A percentile compares a stretch with the other conserved stretches of the same genome.
phyloP scores from a whole-genome alignment of 2,329 filamentous ascomycete genomes.

The Xylaria sp. region DNA sequence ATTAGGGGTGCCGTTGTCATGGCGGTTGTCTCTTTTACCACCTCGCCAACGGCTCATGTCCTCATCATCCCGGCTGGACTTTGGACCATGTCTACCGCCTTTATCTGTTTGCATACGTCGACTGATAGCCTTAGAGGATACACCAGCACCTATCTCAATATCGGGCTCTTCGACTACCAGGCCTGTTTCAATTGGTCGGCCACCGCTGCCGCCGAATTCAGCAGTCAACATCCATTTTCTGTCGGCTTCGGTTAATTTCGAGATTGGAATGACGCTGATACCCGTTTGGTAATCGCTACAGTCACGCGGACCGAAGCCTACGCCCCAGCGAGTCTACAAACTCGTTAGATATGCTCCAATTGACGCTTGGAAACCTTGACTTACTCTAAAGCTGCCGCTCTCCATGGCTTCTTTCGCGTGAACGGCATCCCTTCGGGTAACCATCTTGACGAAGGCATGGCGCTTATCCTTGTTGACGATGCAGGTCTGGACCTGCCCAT shows the following conservation, averaged over 20 bases:
- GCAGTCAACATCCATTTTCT: constrained; percentile 97
- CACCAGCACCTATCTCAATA: constrained; percentile 97
- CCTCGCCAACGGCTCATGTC: constrained; percentile 47
- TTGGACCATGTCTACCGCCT: constrained; percentile 72
- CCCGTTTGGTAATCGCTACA: constrained; percentile 96
- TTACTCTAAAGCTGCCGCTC: constrained; percentile 77
- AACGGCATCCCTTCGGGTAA: constrained; percentile 86
- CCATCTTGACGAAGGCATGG: constrained; percentile 99
- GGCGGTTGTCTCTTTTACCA: constrained; percentile 46
- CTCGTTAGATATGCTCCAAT: constrained; percentile 36
- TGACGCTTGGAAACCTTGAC: constrained; percentile 48
- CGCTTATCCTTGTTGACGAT: constrained; percentile 99
- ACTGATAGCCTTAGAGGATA: constrained; percentile 89
- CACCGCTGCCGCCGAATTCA: constrained; percentile 92
- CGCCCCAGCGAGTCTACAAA: constrained; percentile 89
- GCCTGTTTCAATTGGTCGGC: constrained; percentile 79
- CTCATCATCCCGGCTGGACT: constrained; percentile 62
- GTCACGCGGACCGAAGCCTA: constrained; percentile 95
- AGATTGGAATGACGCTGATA: constrained; percentile 91
- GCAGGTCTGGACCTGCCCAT: constrained; percentile 92
- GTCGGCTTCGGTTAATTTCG: constrained; percentile 93
- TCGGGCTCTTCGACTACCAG: constrained; percentile 97
- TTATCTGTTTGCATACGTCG: constrained; percentile 76
- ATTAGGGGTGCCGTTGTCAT: constrained; percentile 46
- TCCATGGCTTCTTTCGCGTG: constrained; percentile 90